Evolutionary conservation across 2,329 filamentous ascomycete species (phyloP).

Genomic region (Lasiodiplodia hormozganensis): DNA sequence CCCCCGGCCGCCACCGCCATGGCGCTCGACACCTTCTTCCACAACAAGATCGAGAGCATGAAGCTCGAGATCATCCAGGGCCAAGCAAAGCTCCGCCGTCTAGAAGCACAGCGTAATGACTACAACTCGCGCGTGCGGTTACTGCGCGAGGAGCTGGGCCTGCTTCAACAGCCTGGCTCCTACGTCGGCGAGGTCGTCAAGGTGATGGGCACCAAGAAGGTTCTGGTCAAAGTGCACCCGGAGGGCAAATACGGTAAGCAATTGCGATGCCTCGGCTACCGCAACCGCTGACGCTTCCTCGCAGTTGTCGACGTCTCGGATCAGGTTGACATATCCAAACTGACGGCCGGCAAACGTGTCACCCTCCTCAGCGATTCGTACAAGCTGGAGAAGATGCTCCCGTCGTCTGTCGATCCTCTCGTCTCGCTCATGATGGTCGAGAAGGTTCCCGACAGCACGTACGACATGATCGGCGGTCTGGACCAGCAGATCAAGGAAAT

Average conservation of each 20-base stretch:
- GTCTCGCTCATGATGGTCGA: conserved; percentile 99
- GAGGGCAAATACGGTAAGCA: conserved; percentile 97
- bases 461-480: conserved; percentile 99
- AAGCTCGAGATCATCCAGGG: conserved; percentile 99
- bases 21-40: conserved; percentile 99
- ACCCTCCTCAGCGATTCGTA: conserved; percentile 96
- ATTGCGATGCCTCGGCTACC: background rate
- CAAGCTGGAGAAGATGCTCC: conserved; percentile 98
- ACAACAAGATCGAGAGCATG: conserved; percentile 99
- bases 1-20: conserved; percentile 64
- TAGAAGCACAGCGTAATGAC: conserved; percentile 98
- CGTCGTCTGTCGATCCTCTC: conserved; percentile 95
- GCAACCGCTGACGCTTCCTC: conserved; percentile 14
- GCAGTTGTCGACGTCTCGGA: conserved; percentile 95
- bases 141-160: conserved; percentile 90
- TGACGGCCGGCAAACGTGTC: conserved; percentile 96
- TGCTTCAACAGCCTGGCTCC: conserved; percentile 95
- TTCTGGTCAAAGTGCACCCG: conserved; percentile 97
- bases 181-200: conserved; percentile 99
- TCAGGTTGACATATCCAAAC: conserved; percentile 90
- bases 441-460: conserved; percentile 99
- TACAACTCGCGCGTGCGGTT: conserved; percentile 98
- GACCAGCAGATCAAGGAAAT: conserved; percentile 99
- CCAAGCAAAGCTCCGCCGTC: conserved; percentile 89
- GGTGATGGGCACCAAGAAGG: conserved; percentile 99